A percentile compares a stretch with the other conserved stretches of the same genome.
These are phyloP conservation scores for Lecanicillium sp. DNA, from an alignment of 2,329 filamentous ascomycete species.

Conservation along the genomic window DNA sequence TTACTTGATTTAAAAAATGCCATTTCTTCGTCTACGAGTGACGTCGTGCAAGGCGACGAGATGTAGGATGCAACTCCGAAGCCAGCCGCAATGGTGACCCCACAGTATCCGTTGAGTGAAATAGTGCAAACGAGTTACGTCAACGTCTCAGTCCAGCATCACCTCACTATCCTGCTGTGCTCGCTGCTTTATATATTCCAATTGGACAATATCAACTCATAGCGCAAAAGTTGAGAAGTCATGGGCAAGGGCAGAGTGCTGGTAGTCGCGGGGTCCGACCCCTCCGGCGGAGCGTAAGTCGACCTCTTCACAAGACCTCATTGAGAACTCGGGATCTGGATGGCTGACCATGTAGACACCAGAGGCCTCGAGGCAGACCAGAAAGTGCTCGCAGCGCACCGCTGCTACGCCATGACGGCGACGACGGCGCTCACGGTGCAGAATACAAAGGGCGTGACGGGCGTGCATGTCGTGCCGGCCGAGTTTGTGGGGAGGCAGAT, in stretches of 20 bases:
- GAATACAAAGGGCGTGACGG: conserved; percentile 79
- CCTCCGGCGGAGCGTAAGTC: conserved; percentile 77
- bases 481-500: conserved; percentile 81
- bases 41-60: neutral
- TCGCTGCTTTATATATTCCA: neutral
- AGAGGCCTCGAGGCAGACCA: conserved; percentile 95
- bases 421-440: conserved; percentile 95
- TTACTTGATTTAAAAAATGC: no score
- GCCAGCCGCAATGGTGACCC: neutral
- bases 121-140: neutral
- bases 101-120: conserved; percentile 8
- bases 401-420: conserved; percentile 92
- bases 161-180: neutral
- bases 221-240: neutral
- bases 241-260: conserved; percentile 54
- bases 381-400: conserved; percentile 86
- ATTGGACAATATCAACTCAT: neutral
- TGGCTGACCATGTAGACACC: conserved; percentile 11
- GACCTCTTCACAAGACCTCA: neutral
- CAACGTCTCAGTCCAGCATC: neutral
- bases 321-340: no score
- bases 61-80: neutral
- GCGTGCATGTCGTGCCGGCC: conserved; percentile 72
- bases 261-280: conserved; percentile 83
- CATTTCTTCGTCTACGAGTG: neutral